Base-by-base conservation (phyloP, 2,329 filamentous ascomycete genomes). In the Aspergillus sp. region DNA sequence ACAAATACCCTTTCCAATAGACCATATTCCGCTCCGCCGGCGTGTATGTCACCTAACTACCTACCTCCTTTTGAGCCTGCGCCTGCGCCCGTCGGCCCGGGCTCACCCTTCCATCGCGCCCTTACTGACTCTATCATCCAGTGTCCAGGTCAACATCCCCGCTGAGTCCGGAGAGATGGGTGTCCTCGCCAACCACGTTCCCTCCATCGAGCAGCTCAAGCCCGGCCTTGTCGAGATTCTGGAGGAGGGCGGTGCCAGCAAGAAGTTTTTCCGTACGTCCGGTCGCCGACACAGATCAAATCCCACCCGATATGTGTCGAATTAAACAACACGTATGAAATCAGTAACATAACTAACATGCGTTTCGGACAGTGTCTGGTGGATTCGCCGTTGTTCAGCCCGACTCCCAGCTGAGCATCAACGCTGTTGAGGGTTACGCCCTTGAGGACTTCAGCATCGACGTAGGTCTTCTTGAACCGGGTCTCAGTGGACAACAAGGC, bases 81-180 rank as follows among this genome's bases (percentile, higher is more conserved):
- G 35, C 27, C 56, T 44, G 48, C 58, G 54, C 53, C 57, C 62
- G 61, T 61, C 58, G 48, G 55, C 21, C 46, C 14, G 21, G 35
- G 23, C 25, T 47, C 45, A 59, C 52, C 57, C 49, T 57, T 60
- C 47, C 56, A 64, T 70, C 35, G 49, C 35, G 63, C 61, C 52
- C 27, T 65, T 65, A 68, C 65, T 68, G 64, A 74, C 90, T 80
- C 88, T 85, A 31, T 83, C 84, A 78, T 87, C 81, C 66, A 83
- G 81, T 75, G 88, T 98, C 74, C 95, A 99, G 84, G 95, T 99
- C 84, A 99, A 99, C 87, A 89, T 99, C 74, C 90, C 95, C 77
- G 95, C 95, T 74, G 95, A 96, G 79, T 96, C 93, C 63, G 95
- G 95, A 77, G 95, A 98, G 72, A 99, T 99, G 95, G 95, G 95